phyloP scores from a whole-genome alignment of 169 alveolate genomes.

The Fabrea salina region DNA sequence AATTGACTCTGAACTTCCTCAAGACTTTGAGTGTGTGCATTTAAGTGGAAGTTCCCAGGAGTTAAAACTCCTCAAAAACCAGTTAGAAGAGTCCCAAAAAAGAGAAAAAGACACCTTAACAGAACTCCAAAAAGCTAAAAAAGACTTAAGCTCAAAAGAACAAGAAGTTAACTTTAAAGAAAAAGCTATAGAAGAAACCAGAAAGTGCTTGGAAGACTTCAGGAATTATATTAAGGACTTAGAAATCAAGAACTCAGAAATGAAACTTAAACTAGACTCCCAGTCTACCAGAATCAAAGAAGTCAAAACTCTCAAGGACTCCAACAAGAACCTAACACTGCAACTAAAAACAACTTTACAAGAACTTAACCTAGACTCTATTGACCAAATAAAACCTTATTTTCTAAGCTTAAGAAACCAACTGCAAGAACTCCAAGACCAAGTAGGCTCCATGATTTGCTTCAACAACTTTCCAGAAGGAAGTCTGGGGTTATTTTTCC shows the following conservation, averaged over 20 bases:
- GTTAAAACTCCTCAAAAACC: background rate
- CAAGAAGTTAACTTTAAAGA: background rate
- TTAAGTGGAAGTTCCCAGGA: background rate
- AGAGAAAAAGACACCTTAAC: background rate
- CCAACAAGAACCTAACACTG: background rate
- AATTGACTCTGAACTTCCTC: background rate
- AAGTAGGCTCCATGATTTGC: conserved; percentile 9
- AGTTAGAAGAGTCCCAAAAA: background rate
- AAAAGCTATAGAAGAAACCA: background rate
- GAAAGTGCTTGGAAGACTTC: background rate
- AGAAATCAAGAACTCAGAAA: no score
- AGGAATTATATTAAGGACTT: background rate
- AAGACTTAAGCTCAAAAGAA: background rate
- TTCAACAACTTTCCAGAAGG: conserved; percentile 7
- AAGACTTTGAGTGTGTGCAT: background rate
- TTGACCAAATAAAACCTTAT: background rate
- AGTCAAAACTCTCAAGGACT: background rate
- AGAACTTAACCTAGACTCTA: background rate
- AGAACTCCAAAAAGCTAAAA: background rate
- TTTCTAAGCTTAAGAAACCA: no score
- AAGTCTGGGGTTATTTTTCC: conserved; percentile 4
- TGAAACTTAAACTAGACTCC: no score
- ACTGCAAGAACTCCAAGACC: no score
- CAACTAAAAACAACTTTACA: background rate
- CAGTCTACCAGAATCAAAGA: no score